Base-by-base conservation (phyloP, 495 filamentous ascomycete species). In the Xylaria venustula region DNA sequence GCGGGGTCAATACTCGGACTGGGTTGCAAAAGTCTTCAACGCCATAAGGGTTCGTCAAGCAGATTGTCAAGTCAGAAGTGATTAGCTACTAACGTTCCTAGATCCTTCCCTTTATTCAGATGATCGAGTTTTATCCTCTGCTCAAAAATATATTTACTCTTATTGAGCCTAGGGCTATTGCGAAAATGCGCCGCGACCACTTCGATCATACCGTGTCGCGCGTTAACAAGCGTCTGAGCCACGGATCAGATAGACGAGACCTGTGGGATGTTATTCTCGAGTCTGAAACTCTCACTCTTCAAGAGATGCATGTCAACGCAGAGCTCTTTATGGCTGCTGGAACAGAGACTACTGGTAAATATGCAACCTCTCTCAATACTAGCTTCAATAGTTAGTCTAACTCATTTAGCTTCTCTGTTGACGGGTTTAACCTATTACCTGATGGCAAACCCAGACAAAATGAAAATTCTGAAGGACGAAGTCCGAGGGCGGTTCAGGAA, bases 351-450 rank as follows among this genome's bases (percentile, higher is more conserved):
- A 56, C 54, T 25, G 54, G 54, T 56, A 47, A 34, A 25, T 14
- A 19, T n/a, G 9, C 30, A n/a, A n/a, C 17, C 25, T 15, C 2
- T 23, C 19, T n/a, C 8, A 25, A 8, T 12, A 22, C 6, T 1
- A 15, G 4, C 8, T 1, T 34, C n/a, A 23, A 30, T 4, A 14
- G 0, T 32, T 12, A 11, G 9, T 19, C 54, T 46, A 36, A 56
- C 26, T 15, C 22, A 14, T 23, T 25, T 25, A 56, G 54, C 54
- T 34, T 53, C 58, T 9, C 50, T 79, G 1, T 67, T 89, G 17
- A 73, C 77, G 0, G 79, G 76, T 0, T 69, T 77, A 1, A 81
- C 80, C 0, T 87, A 80, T 48, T 74, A 79, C 26, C 73, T 88
- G 0, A 56, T 81, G 1, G 77, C 64, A 1, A 76, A 81, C 54